Conservation (phyloP, 192 early-diverging fungal genomes). For the Mortierella hygrophila region DNA sequence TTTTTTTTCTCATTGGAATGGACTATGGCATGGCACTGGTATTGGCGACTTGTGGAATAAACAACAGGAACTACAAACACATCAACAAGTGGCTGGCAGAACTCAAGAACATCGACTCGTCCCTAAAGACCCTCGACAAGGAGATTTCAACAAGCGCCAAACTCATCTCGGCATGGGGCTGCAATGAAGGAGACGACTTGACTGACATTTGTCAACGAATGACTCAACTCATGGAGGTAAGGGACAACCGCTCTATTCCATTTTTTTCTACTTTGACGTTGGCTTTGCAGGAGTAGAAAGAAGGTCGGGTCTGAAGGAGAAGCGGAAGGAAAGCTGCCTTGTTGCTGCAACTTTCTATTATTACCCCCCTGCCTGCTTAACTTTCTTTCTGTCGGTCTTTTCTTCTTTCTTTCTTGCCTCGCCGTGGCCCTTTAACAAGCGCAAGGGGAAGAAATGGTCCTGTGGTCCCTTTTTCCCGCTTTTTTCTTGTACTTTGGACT, state of each 20-base stretch:
- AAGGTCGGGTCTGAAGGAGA: background rate
- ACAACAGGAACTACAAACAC: constrained; percentile 49
- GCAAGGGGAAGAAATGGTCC: background rate
- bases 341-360: background rate
- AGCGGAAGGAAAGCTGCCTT: background rate
- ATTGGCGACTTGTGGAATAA: background rate
- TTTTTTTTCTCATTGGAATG: background rate
- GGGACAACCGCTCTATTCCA: background rate
- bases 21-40: no score
- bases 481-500: background rate
- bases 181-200: constrained; percentile 51
- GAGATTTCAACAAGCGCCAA: constrained; percentile 43
- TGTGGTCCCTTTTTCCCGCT: background rate
- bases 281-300: background rate
- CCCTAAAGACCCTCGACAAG: constrained; percentile 50
- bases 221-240: constrained; percentile 57
- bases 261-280: background rate
- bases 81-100: constrained; percentile 57
- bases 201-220: constrained; percentile 53
- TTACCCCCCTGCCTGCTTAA: background rate
- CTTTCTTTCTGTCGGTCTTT: no score
- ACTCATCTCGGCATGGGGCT: constrained; percentile 50
- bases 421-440: background rate
- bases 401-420: background rate
- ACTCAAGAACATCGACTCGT: constrained; percentile 53